Base-by-base conservation (phyloP, 768 basidiomycete genomes). In the Hygrocybe coccinea region DNA sequence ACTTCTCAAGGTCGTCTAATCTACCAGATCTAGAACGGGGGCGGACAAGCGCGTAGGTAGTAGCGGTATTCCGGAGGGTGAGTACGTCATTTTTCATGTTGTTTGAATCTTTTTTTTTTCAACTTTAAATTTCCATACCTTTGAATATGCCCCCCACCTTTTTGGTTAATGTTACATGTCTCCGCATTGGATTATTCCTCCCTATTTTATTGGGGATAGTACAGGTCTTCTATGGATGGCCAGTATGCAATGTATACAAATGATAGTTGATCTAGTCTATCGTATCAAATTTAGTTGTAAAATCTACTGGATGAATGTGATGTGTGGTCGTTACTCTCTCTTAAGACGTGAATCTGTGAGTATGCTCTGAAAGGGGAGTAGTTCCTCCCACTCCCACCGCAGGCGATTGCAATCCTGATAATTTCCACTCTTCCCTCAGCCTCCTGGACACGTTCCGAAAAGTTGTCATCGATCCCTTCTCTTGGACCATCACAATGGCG, bases 381-480 rank as follows among this genome's bases (percentile, higher is more conserved):
- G 70, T 60, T 37, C 21, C 17, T 25, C 38, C 22, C 8, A 5
- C 52, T 24, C 21, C 39, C 39, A 45, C 4, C 7, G 22, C 22
- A 35, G 73, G 52, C 67, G 65, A 78, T 75, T 35, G 69, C 64
- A 33, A 76, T 76, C 59, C 79, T 78, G 64, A 69, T 60, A 55
- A 67, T 56, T 54, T 59, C 65, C 56, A 56, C 67, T 68, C 79
- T 38, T 84, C 82, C 64, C 85, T 81, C 61, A 95, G 68, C 60
- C 81, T 79, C 64, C 81, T 81, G 76, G 87, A 90, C 10, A 93
- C 76, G 5, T 78, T 73, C 69, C 85, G 86, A 75, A 97, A 95
- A 45, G 89, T 86, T 53, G 91, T 87, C 65, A 88, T 79, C 5
- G 92, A 90, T 22, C 95, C 95, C 70, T 93, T 97, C 76, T 97